A percentile compares a stretch with the other conserved stretches of the same genome.
Evolutionary conservation across 2,329 filamentous ascomycete genomes (phyloP).

Genomic region (Sporothrix sp.): DNA sequence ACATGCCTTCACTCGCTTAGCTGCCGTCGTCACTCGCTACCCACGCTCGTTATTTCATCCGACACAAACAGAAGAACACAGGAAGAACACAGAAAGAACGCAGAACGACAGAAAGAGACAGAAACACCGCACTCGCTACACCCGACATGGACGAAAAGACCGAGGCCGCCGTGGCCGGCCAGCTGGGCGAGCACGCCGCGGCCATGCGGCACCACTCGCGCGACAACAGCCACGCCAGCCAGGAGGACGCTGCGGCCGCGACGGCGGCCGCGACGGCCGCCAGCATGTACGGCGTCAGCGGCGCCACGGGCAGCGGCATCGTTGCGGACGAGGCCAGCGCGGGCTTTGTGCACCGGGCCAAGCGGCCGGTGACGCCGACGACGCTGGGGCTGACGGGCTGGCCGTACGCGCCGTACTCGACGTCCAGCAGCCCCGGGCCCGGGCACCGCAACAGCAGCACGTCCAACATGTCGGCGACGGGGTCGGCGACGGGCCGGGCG

Average conservation of each 20-base stretch:
- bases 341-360: conserved; percentile 1
- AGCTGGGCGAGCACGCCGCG: conserved; percentile 6
- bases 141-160: conserved; percentile 10
- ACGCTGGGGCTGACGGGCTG: conserved; percentile 12
- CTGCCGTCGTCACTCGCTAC: not conserved
- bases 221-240: conserved; percentile 6
- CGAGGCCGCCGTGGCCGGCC: conserved; percentile 2
- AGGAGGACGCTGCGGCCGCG: too few relatives aligned
- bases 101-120: too few relatives aligned
- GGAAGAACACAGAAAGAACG: too few relatives aligned
- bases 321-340: too few relatives aligned
- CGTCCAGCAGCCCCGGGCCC: too few relatives aligned
- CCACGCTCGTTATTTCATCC: not conserved
- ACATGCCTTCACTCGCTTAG: not conserved
- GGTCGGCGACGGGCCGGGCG: not conserved
- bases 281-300: too few relatives aligned
- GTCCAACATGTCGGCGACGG: not conserved
- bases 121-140: not conserved
- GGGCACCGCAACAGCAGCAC: too few relatives aligned
- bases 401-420: not conserved
- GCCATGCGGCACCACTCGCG: conserved; percentile 7
- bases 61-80: too few relatives aligned
- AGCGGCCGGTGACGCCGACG: conserved; percentile 13
- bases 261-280: too few relatives aligned
- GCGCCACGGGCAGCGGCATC: too few relatives aligned